Base-by-base conservation (phyloP, 1,139 yeast species). In the Zygosaccharomyces sapae region DNA sequence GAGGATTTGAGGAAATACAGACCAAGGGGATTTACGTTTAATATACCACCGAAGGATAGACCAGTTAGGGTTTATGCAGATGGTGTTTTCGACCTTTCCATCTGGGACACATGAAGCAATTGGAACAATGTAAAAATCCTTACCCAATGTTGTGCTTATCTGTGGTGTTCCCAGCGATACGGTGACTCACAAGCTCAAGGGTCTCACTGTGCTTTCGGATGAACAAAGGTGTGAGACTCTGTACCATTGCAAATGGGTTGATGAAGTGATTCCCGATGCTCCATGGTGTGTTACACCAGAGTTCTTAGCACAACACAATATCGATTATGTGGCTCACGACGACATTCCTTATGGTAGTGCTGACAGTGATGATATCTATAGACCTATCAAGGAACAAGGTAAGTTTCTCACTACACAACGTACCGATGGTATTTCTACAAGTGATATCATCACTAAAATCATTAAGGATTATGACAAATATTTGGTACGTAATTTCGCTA, bases 281-380 rank as follows among this genome's bases (percentile, higher is more conserved):
- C 98, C 98, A 8, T 92, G 98, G 98, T 79, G 86, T 59, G 92
- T 92, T 27, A 86, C 92, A 2, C 79, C 89, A 44, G 89, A 85
- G 41, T 92, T 92, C 61, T 70, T 92, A 55, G 72, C 72, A 45
- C 70, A 84, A 59, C 96, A 92, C 69, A 73, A 81, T 47, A 88
- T 92, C 56, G 98, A 92, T 67, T 92, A 88, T 62, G 97, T 92
- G 49, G 98, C 98, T 3, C 98, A 92, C 68, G 98, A 92, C 69
- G 98, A 92, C 67, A 72, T 89, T 55, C 98, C 98, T 0, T 92
- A 92, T 66, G 96, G 88, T 0, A 82, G 94, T 24, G 80, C 80
- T 12, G 96, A 84, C 52, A 76, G 82, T 40, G 97, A 87, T 66
- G 98, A 92, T 66, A 89, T 92, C 47, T 92, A 92, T 70, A 81